phyloP scores from a whole-genome alignment of 352 stramenopile species.

The Phytophthora sp. region DNA sequence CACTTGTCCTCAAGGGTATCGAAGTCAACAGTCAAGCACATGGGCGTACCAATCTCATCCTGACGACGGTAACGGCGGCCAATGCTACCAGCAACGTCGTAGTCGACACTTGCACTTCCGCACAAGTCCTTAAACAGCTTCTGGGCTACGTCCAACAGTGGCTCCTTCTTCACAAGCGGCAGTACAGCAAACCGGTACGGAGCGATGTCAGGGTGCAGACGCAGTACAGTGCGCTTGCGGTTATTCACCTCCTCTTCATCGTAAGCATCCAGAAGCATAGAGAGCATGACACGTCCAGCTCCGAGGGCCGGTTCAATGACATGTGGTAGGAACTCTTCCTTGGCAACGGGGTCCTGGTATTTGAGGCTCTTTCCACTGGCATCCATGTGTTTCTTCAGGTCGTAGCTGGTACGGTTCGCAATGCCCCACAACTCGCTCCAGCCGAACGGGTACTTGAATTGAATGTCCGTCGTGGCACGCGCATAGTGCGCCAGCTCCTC shows the following conservation, averaged over 20 bases:
- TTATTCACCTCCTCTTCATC: conserved; percentile 94
- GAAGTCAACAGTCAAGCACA: conserved; percentile 98
- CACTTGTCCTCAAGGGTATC: conserved; percentile 95
- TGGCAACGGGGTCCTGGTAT: conserved; percentile 65
- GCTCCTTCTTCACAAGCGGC: conserved; percentile 96
- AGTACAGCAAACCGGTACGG: conserved; percentile 94
- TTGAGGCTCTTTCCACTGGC: conserved; percentile 91
- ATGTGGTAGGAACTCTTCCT: conserved; percentile 94
- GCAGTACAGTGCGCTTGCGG: conserved; percentile 85
- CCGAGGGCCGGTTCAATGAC: conserved; percentile 94
- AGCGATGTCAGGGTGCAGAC: conserved; percentile 94
- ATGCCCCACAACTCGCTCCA: conserved; percentile 97
- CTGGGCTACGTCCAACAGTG: conserved; percentile 87
- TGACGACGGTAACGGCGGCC: conserved; percentile 93
- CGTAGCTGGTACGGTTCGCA: conserved; percentile 95
- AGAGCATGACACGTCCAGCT: conserved; percentile 93
- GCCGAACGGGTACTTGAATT: conserved; percentile 97
- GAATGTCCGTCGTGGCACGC: conserved; percentile 96
- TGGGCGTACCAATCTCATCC: conserved; percentile 97
- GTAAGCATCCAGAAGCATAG: conserved; percentile 95
- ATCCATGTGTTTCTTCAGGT: conserved; percentile 95
- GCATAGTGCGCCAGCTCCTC: conserved; percentile 98
- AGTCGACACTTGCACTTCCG: conserved; percentile 90
- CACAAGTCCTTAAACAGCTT: conserved; percentile 92
- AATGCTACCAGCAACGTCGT: conserved; percentile 91